Evolutionary conservation across 768 basidiomycete species (phyloP).

Genomic region (Leccinum olivaceopallidum): DNA sequence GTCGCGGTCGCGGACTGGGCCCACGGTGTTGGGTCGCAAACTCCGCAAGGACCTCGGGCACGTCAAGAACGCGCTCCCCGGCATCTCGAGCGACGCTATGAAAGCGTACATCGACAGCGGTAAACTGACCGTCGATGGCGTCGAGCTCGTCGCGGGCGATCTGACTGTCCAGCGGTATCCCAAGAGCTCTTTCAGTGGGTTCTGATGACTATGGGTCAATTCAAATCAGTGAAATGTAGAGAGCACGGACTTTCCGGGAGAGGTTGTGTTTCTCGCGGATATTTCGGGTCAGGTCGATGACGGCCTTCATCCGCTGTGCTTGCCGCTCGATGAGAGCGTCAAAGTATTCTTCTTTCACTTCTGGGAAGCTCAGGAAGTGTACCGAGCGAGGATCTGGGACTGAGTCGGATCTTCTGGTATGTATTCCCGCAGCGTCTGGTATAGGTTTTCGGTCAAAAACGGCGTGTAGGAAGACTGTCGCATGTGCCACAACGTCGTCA

Average conservation of each 20-base stretch:
- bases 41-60: conserved; percentile 88
- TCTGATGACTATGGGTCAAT: conserved; percentile 44
- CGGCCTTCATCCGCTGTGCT: conserved; percentile 90
- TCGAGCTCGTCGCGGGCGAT: conserved; percentile 88
- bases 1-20: conserved; percentile 84
- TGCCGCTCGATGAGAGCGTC: conserved; percentile 92
- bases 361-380: conserved; percentile 94
- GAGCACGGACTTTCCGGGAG: conserved; percentile 76
- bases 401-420: conserved; percentile 69
- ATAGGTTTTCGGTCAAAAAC: conserved; percentile 95
- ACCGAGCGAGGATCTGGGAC: conserved; percentile 85
- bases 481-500: background rate
- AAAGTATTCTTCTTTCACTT: conserved; percentile 93
- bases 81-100: conserved; percentile 78
- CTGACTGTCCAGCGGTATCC: conserved; percentile 41
- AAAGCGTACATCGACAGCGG: conserved; percentile 75
- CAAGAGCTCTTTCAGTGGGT: conserved; percentile 23
- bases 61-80: conserved; percentile 85
- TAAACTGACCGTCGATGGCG: conserved; percentile 83
- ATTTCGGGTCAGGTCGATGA: conserved; percentile 89
- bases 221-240: background rate
- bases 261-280: conserved; percentile 86
- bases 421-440: conserved; percentile 85
- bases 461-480: conserved; percentile 94
- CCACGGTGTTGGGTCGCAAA: conserved; percentile 80